Base-by-base conservation (phyloP, 768 basidiomycete species). In the Leccinum broughii region DNA sequence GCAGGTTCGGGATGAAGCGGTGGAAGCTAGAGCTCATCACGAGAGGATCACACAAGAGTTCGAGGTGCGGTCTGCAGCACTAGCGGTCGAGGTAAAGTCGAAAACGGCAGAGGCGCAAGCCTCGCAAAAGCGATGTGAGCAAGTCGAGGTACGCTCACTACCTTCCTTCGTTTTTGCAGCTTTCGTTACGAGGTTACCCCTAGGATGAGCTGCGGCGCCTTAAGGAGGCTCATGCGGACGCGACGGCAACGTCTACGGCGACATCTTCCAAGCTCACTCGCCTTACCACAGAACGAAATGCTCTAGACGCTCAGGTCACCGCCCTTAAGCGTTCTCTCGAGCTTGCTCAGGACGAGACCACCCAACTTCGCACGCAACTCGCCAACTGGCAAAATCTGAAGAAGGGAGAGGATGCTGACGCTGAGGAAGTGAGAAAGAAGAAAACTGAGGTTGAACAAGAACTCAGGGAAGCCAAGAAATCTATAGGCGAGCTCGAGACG, bases 331-430 rank as follows among this genome's bases (percentile, higher is more conserved):
- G 79, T 50, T 68, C 77, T 35, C 81, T 85, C 56, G 81, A 83
- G 46, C 87, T 89, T 44, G 78, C 84, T 24, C 82, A 84, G 60
- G 82, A 84, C 6, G 78, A 79, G 10, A 82, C 81, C 52, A 72
- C 74, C 5, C 81, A 87, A 46, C 75, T 90, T 39, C 80, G 82
- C 54, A 80, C 81, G 15, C 90, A 92, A 64, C 75, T 92, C 9
- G 82, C 83, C 46, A 84, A 86, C 66, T 90, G 87, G 88, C 80
- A 88, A 66, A 80, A 72, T 28, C 71, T 90, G 17, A 90, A 91
- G 66, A 85, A 76, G 28, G 85, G 83, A 52, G 88, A 85, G 51
- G 85, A 81, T 11, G 81, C 77, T 17, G 85, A 88, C 34, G 76
- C 81, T 9, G 88, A 87, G 55, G 70, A 74, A 6, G 73, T 81